A percentile compares a stretch with the other conserved stretches of the same genome.
Evolutionary conservation across 345 rosid genomes (phyloP).

Genomic region (Microthlaspi erraticum): DNA sequence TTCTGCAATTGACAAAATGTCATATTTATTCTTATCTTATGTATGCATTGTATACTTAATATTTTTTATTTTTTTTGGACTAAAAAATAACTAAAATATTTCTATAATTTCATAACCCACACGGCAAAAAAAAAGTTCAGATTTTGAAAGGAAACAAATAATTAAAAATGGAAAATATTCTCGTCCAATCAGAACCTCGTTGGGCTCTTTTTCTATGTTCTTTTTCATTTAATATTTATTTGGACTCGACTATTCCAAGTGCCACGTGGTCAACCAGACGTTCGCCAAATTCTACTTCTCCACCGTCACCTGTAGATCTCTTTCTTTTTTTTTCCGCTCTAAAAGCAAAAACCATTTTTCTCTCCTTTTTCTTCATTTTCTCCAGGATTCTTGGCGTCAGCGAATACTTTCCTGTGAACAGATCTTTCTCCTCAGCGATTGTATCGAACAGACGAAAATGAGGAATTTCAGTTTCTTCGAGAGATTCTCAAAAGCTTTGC

Average conservation of each 20-base stretch:
- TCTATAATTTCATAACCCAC: no score
- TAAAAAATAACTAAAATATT: no score
- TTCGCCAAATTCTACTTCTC: conserved; percentile 25
- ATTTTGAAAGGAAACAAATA: no score
- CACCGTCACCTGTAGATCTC: conserved; percentile 20
- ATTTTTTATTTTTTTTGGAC: no score
- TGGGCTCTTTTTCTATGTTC: background rate
- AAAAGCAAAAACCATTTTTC: background rate
- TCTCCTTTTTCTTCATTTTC: conserved; percentile 12
- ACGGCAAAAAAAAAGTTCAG: no score
- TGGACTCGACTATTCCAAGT: background rate
- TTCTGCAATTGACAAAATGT: no score
- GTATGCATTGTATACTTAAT: no score
- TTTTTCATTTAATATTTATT: background rate
- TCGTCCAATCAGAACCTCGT: conserved; percentile 34
- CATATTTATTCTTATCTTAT: no score
- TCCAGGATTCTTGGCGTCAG: conserved; percentile 42
- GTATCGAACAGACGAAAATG: conserved; percentile 48
- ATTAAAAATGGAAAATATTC: background rate
- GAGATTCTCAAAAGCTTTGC: conserved; percentile 66
- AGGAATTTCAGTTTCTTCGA: conserved; percentile 60
- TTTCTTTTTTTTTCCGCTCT: conserved; percentile 4
- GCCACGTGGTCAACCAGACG: conserved; percentile 34
- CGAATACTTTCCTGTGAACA: background rate
- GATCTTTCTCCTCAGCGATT: conserved; percentile 30